These are phyloP conservation scores for Clausena lansium DNA, from an alignment of 345 rosid species.

Conservation along the genomic window DNA sequence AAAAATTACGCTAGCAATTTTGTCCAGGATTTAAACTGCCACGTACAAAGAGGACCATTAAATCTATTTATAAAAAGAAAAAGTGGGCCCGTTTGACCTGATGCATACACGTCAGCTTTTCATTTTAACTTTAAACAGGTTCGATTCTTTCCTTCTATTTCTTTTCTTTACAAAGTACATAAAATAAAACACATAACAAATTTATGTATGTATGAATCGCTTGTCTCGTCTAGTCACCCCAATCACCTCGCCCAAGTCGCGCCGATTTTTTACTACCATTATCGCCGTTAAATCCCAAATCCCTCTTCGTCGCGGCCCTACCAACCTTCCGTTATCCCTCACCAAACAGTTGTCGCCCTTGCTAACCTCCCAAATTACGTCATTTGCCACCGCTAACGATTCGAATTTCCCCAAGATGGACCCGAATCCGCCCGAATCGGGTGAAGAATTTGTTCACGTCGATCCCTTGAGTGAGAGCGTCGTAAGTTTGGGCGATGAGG, in stretches of 20 bases:
- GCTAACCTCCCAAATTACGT: not conserved
- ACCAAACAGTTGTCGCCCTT: slow-evolving; percentile 1
- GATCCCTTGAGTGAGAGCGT: slow-evolving; percentile 84
- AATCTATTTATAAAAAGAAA: too few species aligned
- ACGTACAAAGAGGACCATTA: too few species aligned
- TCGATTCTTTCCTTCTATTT: not conserved
- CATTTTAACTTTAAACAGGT: not conserved
- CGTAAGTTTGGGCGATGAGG: slow-evolving; percentile 40
- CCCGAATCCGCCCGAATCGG: slow-evolving; percentile 36
- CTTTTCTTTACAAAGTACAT: not conserved
- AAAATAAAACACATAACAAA: not conserved
- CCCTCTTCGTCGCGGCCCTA: not conserved
- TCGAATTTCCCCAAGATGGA: slow-evolving; percentile 38
- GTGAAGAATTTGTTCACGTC: slow-evolving; percentile 76
- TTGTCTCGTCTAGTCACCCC: slow-evolving; percentile 28
- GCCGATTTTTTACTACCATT: slow-evolving; percentile 8
- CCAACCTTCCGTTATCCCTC: not conserved
- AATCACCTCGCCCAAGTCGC: slow-evolving; percentile 21
- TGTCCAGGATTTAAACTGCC: too few species aligned
- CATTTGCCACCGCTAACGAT: slow-evolving; percentile 17
- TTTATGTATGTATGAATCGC: slow-evolving; percentile 27
- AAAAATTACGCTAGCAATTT: too few species aligned
- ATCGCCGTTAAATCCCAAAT: not conserved
- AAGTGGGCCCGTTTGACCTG: too few species aligned
- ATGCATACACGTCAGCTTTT: too few species aligned